phyloP scores from a whole-genome alignment of 2,329 filamentous ascomycete species.

The Aspergillus sclerotialis region DNA sequence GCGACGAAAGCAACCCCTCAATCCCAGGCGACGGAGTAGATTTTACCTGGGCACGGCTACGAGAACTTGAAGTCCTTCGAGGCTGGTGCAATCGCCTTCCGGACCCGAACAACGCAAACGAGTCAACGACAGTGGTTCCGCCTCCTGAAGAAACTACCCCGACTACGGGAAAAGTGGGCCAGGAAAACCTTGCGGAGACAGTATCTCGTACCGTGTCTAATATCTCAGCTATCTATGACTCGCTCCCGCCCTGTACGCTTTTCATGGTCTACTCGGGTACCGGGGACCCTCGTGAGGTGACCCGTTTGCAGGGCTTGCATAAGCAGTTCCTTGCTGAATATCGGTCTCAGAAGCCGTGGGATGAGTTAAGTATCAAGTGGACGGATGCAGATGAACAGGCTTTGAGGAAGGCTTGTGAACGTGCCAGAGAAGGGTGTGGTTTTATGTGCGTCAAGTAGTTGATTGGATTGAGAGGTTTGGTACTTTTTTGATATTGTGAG shows the following conservation, averaged over 20 bases:
- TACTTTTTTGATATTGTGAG: conserved; percentile 1
- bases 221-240: conserved; percentile 48
- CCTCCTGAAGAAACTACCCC: conserved; percentile 19
- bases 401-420: conserved; percentile 49
- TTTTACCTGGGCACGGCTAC: conserved; percentile 57
- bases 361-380: conserved; percentile 57
- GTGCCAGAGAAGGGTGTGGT: conserved; percentile 51
- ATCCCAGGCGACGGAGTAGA: conserved; percentile 50
- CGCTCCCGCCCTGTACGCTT: conserved; percentile 52
- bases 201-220: conserved; percentile 45
- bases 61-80: conserved; percentile 53
- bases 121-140: conserved; percentile 22
- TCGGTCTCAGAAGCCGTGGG: conserved; percentile 53
- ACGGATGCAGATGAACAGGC: conserved; percentile 58
- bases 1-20: conserved; percentile 35
- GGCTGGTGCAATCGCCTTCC: conserved; percentile 53
- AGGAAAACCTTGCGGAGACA: conserved; percentile 34
- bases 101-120: conserved; percentile 39
- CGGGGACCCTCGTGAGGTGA: conserved; percentile 52
- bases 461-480: too few relatives aligned
- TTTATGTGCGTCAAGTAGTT: conserved; percentile 53
- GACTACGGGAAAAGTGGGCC: conserved; percentile 8
- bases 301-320: conserved; percentile 50
- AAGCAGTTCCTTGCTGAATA: conserved; percentile 52
- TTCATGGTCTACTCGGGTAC: conserved; percentile 60